Percentiles rank a stretch among this genome's conserved stretches.
These are phyloP conservation scores for Trifolium subterraneum DNA, from an alignment of 306 rosid species.

Conservation along the genomic window DNA sequence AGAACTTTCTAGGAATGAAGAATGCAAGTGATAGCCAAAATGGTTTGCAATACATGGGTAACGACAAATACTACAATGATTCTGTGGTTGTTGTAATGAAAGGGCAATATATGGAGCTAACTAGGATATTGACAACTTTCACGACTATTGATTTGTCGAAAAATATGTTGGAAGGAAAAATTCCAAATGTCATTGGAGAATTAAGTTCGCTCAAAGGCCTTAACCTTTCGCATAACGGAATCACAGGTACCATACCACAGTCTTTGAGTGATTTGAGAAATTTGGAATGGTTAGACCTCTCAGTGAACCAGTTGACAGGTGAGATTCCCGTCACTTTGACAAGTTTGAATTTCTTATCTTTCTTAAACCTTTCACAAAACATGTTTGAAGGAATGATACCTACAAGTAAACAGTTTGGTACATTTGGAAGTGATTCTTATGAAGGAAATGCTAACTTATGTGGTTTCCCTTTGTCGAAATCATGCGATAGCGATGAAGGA, in stretches of 20 bases:
- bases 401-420: constrained; percentile 41
- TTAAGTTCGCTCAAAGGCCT: constrained; percentile 41
- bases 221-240: constrained; percentile 47
- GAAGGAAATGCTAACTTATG: constrained; percentile 37
- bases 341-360: constrained; percentile 16
- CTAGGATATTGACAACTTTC: constrained; percentile 18
- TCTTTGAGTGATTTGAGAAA: constrained; percentile 31
- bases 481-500: background rate
- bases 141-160: constrained; percentile 48
- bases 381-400: constrained; percentile 44
- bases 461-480: constrained; percentile 44
- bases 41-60: background rate
- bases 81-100: constrained; percentile 34
- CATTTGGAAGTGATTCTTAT: constrained; percentile 43
- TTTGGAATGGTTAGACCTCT: constrained; percentile 51
- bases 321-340: constrained; percentile 39
- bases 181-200: constrained; percentile 32
- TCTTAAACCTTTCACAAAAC: constrained; percentile 43
- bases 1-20: constrained; percentile 46
- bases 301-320: constrained; percentile 34
- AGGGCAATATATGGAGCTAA: background rate
- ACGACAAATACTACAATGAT: background rate
- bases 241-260: constrained; percentile 42
- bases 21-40: background rate
- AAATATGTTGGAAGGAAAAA: constrained; percentile 47